Base-by-base conservation (phyloP, 2,329 filamentous ascomycete genomes). In the Monosporascus sp. region DNA sequence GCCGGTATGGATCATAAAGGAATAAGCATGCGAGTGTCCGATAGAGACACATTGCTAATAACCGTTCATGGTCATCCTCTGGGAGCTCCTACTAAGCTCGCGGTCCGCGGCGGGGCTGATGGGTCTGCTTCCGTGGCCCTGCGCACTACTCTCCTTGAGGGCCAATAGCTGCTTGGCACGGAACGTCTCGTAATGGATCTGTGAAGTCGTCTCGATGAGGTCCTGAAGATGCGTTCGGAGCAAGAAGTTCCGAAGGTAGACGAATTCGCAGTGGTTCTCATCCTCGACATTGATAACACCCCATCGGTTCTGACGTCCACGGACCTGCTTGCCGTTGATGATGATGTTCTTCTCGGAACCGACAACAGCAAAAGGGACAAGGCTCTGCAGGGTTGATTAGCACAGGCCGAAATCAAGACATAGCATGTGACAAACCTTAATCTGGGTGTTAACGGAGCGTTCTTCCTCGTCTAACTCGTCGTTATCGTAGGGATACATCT, bases 111-210 rank as follows among this genome's bases (percentile, higher is more conserved):
- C 83, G 56, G 94, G 94, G 72, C 90, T 96, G 79, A 99, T 99
- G 68, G 94, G 94, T 72, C 93, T 83, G 78, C 90, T 94, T 61
- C 87, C 84, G 64, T 85, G 78, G 61, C 86, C 88, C 61, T 90
- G 89, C 63, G 90, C 90, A 70, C 90, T 96, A 81, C 89, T 96
- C 81, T 99, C 94, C 85, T 97, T 99, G 72, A 99, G 83, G 54
- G 94, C 94, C 70, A 99, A 79, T 67, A 99, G 81, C 77, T 99
- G 94, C 86, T 99, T 99, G 67, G 94, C 92, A 75, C 94, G 92
- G 92, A 99, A 99, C 55, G 91, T 96, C 82, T 99, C 94, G 81
- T 99, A 99, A 82, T 99, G 94, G 75, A 97, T 99, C 80, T 99
- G 94, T 64, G 92, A 97, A 48, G 94, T 99, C 35, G 94, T 99